These are phyloP conservation scores for Talaromyces rugulosus DNA, from an alignment of 2,329 filamentous ascomycete species.

Conservation along the genomic window DNA sequence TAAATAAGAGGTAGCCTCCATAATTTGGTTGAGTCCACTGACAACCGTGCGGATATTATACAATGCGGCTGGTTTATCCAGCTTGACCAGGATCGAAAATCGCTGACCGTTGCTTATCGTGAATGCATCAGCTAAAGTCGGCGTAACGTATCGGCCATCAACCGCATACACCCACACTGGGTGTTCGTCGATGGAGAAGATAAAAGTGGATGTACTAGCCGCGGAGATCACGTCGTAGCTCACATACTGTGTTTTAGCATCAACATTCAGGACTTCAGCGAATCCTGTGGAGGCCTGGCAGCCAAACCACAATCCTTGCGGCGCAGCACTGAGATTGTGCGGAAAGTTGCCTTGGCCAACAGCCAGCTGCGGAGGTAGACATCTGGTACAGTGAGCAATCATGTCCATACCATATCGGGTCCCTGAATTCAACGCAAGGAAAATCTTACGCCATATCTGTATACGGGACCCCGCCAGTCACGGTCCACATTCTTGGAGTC, in stretches of 20 bases:
- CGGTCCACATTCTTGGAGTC: slow-evolving; percentile 13
- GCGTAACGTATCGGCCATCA: slow-evolving; percentile 40
- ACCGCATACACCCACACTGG: slow-evolving; percentile 40
- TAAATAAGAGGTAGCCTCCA: slow-evolving; percentile 51
- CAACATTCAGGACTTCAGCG: slow-evolving; percentile 26
- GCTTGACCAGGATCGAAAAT: slow-evolving; percentile 37
- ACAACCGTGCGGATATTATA: slow-evolving; percentile 54
- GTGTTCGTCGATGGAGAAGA: slow-evolving; percentile 41
- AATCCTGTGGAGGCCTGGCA: slow-evolving; percentile 17
- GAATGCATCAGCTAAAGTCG: slow-evolving; percentile 30
- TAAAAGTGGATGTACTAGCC: slow-evolving; percentile 24
- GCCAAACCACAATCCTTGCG: neutral
- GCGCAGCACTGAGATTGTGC: slow-evolving; percentile 3
- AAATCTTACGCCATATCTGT: slow-evolving; percentile 3
- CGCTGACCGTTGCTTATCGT: slow-evolving; percentile 34
- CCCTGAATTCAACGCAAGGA: neutral
- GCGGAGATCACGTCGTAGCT: slow-evolving; percentile 36
- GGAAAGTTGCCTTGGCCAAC: neutral
- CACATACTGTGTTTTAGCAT: slow-evolving; percentile 26
- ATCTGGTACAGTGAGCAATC: neutral
- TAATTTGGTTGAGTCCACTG: slow-evolving; percentile 49
- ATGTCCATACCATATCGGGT: neutral
- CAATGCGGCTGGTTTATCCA: slow-evolving; percentile 42
- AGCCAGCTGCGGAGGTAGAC: neutral
- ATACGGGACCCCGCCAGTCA: slow-evolving; percentile 13